Base-by-base conservation (phyloP, 352 stramenopile genomes). In the Thalassiosira pacifica region DNA sequence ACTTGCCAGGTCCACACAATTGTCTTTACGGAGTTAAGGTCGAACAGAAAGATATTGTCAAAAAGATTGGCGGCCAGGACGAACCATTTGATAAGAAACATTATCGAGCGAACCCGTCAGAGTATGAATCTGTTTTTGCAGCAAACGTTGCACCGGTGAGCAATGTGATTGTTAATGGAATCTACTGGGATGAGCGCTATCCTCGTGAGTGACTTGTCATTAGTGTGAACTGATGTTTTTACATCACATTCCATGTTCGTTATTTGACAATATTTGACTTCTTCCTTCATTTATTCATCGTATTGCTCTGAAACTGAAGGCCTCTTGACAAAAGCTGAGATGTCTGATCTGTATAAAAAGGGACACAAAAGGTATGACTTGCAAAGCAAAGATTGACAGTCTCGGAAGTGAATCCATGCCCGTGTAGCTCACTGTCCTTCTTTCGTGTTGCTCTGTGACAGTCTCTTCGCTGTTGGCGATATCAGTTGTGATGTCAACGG, bases 161-260 rank as follows among this genome's bases (percentile, higher is more conserved):
- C 67, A 98, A 96, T 40, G 97, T 98, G 80, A 85, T 99, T 26
- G 92, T 98, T 60, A 99, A 98, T 91, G 96, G 96, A 82, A 98
- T 98, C 87, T 99, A 99, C 90, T 99, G 97, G 97, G 97, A 99
- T 71, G 92, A 98, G 65, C 93, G 96, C 57, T 97, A 97, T 87
- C 97, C 97, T 29, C 91, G 76, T 80, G 27, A 73, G 72, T 76
- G 32, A 9, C 26, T 60, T 37, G 16, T 18, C 26, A 22, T 1
- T 19, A 16, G 16, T 48, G 40, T 48, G 6, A 48, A 59, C 48
- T n/a, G n/a, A n/a, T 59, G 18, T 59, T 19, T 6, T 59, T 19
- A 22, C 48, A 59, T 6, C 6, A 19, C 18, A 19, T 22, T 9
- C 24, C 48, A 59, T 22, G 6, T 59, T 6, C 18, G 48, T 24